phyloP scores from a whole-genome alignment of 192 early-diverging fungal genomes.

The Cetraspora pellucida region DNA sequence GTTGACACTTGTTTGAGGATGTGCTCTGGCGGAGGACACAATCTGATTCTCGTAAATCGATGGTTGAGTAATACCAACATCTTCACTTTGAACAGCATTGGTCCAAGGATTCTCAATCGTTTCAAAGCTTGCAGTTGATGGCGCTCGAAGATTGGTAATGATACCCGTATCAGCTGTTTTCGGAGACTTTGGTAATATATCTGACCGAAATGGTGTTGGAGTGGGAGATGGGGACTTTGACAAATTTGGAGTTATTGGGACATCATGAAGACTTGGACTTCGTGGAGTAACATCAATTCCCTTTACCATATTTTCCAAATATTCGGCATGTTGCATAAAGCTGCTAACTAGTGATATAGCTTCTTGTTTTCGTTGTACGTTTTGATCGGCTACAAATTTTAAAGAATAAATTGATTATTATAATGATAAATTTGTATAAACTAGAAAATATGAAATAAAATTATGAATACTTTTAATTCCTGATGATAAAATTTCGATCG shows the following conservation, averaged over 20 bases:
- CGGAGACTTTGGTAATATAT: neutral
- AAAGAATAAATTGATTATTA: neutral
- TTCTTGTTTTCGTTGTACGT: slow-evolving; percentile 50
- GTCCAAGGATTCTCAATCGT: slow-evolving; percentile 19
- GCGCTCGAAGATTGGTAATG: neutral
- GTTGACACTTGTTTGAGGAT: slow-evolving; percentile 14
- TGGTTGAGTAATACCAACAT: neutral
- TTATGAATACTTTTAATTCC: slow-evolving; percentile 63
- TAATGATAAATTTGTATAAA: neutral
- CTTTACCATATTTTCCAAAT: slow-evolving; percentile 42
- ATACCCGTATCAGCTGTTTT: neutral
- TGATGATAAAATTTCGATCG: slow-evolving; percentile 61
- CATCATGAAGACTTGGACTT: no score
- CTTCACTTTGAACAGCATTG: neutral
- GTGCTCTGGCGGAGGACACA: neutral
- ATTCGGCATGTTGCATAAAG: slow-evolving; percentile 56
- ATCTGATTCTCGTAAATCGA: neutral
- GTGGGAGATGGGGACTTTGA: neutral
- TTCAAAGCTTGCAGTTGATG: slow-evolving; percentile 29
- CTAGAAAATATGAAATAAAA: neutral
- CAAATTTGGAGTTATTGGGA: neutral
- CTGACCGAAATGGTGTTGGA: neutral
- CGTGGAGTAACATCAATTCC: neutral
- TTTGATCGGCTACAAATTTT: slow-evolving; percentile 53
- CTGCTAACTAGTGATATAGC: slow-evolving; percentile 49